Conservation (phyloP, 2,329 filamentous ascomycete genomes). For the Colletotrichum spinosum region DNA sequence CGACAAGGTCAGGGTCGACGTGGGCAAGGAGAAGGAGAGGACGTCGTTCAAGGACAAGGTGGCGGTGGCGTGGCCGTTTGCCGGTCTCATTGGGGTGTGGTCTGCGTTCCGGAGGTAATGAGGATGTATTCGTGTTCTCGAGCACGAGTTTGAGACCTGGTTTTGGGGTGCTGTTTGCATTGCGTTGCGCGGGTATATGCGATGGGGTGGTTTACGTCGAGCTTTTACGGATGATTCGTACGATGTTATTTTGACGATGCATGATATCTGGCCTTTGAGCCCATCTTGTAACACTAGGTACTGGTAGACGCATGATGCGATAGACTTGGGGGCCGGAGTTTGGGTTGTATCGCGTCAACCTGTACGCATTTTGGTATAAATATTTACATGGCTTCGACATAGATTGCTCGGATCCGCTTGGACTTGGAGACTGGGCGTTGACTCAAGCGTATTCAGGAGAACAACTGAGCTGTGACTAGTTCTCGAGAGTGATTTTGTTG, state of each 20-base stretch:
- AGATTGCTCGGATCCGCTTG: no score
- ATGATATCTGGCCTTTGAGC: background rate
- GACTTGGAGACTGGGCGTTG: background rate
- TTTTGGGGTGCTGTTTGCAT: background rate
- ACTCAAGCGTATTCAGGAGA: background rate
- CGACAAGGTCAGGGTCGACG: slow-evolving; percentile 71
- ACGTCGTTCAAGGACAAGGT: slow-evolving; percentile 18
- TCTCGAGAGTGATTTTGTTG: background rate
- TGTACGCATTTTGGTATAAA: no score
- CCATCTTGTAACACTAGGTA: no score
- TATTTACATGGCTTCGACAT: no score
- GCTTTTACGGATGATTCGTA: background rate
- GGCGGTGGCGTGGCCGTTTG: slow-evolving; percentile 35
- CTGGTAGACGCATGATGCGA: no score
- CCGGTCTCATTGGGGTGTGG: slow-evolving; percentile 35
- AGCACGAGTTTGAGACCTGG: background rate
- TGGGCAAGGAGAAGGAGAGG: slow-evolving; percentile 14
- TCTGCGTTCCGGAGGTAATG: slow-evolving; percentile 32
- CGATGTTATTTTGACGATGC: background rate
- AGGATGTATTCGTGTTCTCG: background rate
- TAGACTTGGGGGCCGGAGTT: no score
- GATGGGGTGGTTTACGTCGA: background rate
- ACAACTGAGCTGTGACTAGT: background rate
- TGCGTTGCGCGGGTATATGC: background rate
- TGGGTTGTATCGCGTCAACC: no score